These are phyloP conservation scores for Naematelia encephala DNA, from an alignment of 768 basidiomycete species.

Conservation along the genomic window DNA sequence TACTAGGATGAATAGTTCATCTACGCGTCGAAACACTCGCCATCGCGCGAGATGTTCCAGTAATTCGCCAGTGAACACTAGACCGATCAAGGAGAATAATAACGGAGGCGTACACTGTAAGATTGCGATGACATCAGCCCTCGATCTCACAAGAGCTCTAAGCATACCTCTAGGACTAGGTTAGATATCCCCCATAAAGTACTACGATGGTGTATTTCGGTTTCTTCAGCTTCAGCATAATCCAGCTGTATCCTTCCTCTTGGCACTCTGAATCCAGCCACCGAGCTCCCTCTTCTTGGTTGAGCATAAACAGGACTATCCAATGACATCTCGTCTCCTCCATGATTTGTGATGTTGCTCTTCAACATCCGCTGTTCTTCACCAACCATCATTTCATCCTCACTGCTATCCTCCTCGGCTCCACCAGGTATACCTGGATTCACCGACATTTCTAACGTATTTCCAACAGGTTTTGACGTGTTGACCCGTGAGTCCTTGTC, in stretches of 20 bases:
- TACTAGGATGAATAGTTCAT: slow-evolving; percentile 95
- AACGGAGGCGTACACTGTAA: slow-evolving; percentile 79
- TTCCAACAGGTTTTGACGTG: too few relatives aligned
- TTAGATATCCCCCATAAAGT: slow-evolving; percentile 30
- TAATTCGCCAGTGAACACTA: slow-evolving; percentile 86
- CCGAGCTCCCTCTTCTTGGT: background rate
- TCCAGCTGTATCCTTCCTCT: slow-evolving; percentile 9
- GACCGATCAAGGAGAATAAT: slow-evolving; percentile 73
- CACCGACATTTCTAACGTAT: background rate
- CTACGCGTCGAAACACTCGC: slow-evolving; percentile 81
- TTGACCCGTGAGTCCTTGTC: too few relatives aligned
- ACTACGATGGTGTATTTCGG: background rate
- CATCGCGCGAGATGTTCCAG: slow-evolving; percentile 86
- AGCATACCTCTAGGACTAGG: slow-evolving; percentile 45
- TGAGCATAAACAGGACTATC: background rate
- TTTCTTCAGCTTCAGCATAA: slow-evolving; percentile 14
- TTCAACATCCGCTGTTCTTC: background rate
- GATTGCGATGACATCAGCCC: too few relatives aligned
- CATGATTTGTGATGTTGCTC: too few relatives aligned
- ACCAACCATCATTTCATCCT: background rate
- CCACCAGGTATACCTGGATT: too few relatives aligned
- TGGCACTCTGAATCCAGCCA: slow-evolving; percentile 1
- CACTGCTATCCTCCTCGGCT: background rate
- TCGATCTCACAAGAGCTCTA: background rate
- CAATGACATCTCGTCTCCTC: background rate